These are phyloP conservation scores for Bjerkandera adusta DNA, from an alignment of 1,284 basidiomycete genomes.

Conservation along the genomic window DNA sequence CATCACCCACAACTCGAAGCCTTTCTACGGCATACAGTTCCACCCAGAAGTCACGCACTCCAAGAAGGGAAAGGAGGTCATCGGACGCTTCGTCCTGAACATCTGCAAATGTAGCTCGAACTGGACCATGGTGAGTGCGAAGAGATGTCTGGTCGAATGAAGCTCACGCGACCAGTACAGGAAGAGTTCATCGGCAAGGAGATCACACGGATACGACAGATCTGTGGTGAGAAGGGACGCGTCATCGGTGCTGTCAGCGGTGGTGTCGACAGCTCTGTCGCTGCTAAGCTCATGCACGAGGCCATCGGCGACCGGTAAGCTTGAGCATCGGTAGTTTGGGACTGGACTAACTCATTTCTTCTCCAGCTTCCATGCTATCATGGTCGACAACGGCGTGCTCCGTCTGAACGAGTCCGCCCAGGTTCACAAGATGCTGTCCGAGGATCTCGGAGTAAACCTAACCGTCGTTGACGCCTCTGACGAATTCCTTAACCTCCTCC, in stretches of 20 bases:
- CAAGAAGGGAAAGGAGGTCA: slow-evolving; percentile 87
- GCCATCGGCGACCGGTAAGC: slow-evolving; percentile 92
- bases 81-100: slow-evolving; percentile 83
- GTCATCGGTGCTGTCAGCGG: slow-evolving; percentile 98
- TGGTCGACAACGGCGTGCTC: slow-evolving; percentile 99
- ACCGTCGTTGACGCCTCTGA: slow-evolving; percentile 96
- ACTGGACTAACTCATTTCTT: background rate
- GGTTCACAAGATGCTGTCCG: slow-evolving; percentile 94
- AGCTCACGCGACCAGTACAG: slow-evolving; percentile 36
- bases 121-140: slow-evolving; percentile 95
- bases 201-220: slow-evolving; percentile 90
- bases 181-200: slow-evolving; percentile 99
- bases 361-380: slow-evolving; percentile 94
- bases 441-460: slow-evolving; percentile 94
- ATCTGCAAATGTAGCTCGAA: slow-evolving; percentile 83
- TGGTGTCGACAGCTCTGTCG: slow-evolving; percentile 97
- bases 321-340: background rate
- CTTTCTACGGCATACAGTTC: slow-evolving; percentile 97
- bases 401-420: slow-evolving; percentile 90
- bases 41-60: slow-evolving; percentile 99
- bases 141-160: background rate
- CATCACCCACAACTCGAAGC: slow-evolving; percentile 87
- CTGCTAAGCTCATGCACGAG: slow-evolving; percentile 99
- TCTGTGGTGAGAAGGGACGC: slow-evolving; percentile 92
- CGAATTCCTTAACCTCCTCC: slow-evolving; percentile 87